A percentile compares a stretch with the other conserved stretches of the same genome.
These are phyloP conservation scores for Salix dunnii DNA, from an alignment of 345 rosid species.

Conservation along the genomic window DNA sequence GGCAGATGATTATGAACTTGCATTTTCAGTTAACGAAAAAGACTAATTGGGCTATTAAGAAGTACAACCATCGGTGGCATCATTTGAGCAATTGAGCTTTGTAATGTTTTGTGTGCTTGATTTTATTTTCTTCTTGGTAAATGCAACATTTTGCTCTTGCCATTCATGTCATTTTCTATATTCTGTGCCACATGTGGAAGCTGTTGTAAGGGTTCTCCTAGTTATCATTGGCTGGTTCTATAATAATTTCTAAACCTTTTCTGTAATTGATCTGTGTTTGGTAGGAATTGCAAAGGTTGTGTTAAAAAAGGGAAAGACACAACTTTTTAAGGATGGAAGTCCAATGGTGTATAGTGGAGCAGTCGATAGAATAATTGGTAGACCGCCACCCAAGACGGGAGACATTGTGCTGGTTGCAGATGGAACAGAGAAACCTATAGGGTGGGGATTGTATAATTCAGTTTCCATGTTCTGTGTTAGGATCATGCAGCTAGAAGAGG, in stretches of 20 bases:
- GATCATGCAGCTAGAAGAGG: conserved; percentile 93
- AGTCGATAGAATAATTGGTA: conserved; percentile 77
- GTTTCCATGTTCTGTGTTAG: conserved; percentile 87
- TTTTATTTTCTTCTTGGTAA: not conserved
- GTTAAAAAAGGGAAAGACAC: conserved; percentile 83
- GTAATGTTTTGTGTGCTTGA: not conserved
- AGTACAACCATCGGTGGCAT: not conserved
- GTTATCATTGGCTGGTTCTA: not conserved
- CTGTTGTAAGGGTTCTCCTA: not conserved
- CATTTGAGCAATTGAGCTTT: not conserved
- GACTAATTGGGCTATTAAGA: not conserved
- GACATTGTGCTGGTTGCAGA: conserved; percentile 87
- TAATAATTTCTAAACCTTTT: not conserved
- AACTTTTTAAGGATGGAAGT: conserved; percentile 79
- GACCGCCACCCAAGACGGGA: conserved; percentile 77
- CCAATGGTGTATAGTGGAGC: conserved; percentile 96
- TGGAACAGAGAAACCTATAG: conserved; percentile 74
- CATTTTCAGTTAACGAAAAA: not conserved
- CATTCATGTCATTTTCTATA: not conserved
- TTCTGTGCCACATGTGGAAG: not conserved
- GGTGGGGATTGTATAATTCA: conserved; percentile 82
- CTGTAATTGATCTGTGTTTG: not conserved
- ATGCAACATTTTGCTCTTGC: not conserved
- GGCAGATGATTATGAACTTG: not conserved
- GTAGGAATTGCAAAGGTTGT: conserved; percentile 80